These are phyloP conservation scores for Phyllosticta paracitricarpa DNA, from an alignment of 2,329 filamentous ascomycete species.

Conservation along the genomic window DNA sequence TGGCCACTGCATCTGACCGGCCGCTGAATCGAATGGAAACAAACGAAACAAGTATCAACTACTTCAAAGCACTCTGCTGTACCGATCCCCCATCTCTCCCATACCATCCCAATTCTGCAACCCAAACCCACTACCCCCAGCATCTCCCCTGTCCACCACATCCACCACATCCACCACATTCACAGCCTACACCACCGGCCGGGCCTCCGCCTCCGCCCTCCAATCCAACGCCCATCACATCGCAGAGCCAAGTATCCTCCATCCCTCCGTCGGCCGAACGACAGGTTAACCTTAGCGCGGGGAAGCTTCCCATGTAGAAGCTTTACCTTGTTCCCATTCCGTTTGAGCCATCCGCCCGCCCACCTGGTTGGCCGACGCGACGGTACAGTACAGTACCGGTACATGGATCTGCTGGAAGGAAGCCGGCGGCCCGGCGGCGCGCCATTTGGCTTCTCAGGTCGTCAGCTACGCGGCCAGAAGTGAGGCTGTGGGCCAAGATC, in stretches of 20 bases:
- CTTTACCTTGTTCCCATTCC: too few relatives aligned
- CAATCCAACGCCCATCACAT: too few relatives aligned
- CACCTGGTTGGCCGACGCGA: too few relatives aligned
- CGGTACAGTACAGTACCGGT: too few relatives aligned
- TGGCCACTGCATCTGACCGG: neutral
- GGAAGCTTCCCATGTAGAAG: too few relatives aligned
- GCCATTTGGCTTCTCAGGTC: too few relatives aligned
- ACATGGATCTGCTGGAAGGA: too few relatives aligned
- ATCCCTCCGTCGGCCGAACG: too few relatives aligned
- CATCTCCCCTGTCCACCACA: neutral
- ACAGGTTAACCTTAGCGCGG: too few relatives aligned
- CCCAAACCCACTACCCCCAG: neutral
- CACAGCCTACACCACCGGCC: neutral
- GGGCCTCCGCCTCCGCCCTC: neutral
- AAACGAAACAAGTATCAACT: neutral
- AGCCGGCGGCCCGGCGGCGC: too few relatives aligned
- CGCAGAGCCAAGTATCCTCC: too few relatives aligned
- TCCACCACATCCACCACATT: neutral
- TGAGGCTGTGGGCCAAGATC: neutral
- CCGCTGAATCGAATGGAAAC: neutral
- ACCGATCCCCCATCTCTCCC: neutral
- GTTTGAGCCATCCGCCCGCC: too few relatives aligned
- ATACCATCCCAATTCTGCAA: neutral
- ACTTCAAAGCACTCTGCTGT: neutral
- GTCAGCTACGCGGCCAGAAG: neutral